Evolutionary conservation across 139 green algal species (phyloP).

Genomic region (Pycnococcus provasolii): DNA sequence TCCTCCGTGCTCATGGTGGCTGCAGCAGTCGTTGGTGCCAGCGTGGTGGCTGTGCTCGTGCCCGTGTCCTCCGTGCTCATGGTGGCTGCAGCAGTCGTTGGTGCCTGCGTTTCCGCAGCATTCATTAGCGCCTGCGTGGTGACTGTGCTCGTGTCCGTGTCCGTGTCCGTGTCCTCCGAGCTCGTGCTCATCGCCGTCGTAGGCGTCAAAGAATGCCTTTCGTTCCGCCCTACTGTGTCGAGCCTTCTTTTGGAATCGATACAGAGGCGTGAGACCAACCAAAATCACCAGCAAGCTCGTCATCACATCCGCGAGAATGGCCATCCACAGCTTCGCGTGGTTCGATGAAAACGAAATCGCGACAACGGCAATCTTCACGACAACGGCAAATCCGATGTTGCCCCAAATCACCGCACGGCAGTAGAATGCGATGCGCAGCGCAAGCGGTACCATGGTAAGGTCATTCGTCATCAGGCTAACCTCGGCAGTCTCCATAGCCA

Average conservation of each 20-base stretch:
- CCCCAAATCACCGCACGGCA: slow-evolving; percentile 34
- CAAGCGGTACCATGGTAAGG: slow-evolving; percentile 35
- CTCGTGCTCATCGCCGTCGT: too few species aligned
- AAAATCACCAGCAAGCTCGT: slow-evolving; percentile 43
- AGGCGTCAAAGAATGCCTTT: too few species aligned
- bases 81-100: too few species aligned
- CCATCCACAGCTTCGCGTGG: slow-evolving; percentile 43
- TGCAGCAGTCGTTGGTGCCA: too few species aligned
- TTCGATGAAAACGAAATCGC: slow-evolving; percentile 29
- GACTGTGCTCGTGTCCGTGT: too few species aligned
- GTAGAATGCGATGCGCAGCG: slow-evolving; percentile 33
- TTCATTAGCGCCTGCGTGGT: too few species aligned
- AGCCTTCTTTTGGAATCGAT: neutral
- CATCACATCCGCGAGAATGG: slow-evolving; percentile 51
- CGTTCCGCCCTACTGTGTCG: neutral
- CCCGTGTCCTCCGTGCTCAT: too few species aligned
- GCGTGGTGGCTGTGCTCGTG: too few species aligned
- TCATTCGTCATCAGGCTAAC: slow-evolving; percentile 62
- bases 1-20: too few species aligned
- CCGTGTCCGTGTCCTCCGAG: too few species aligned
- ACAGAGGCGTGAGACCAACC: slow-evolving; percentile 40
- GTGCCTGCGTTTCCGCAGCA: too few species aligned
- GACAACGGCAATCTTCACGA: slow-evolving; percentile 10
- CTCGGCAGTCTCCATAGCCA: slow-evolving; percentile 57
- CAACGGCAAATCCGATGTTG: slow-evolving; percentile 37